Conservation (phyloP, 305 asterid genomes). For the Withania somnifera region DNA sequence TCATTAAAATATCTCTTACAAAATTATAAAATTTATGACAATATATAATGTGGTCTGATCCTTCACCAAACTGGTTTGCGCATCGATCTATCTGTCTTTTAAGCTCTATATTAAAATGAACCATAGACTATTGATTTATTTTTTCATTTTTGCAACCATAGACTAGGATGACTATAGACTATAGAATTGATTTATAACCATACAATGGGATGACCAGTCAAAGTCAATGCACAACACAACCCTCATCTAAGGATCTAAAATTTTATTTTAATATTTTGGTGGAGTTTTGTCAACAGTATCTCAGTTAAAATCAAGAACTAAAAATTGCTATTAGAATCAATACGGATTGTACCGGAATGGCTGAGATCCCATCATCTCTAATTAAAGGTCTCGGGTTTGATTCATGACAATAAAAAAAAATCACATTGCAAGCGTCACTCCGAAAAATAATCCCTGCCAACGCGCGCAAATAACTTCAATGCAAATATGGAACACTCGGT, state of each 20-base stretch:
- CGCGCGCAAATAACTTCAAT: too few species aligned
- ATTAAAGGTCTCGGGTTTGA: not conserved
- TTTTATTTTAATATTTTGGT: not conserved
- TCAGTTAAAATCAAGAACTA: not conserved
- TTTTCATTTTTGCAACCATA: not conserved
- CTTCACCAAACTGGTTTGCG: not conserved
- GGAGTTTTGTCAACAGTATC: not conserved
- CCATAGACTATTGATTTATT: not conserved
- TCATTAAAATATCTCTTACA: accelerated
- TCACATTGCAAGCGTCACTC: accelerated
- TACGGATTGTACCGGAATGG: not conserved
- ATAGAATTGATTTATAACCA: not conserved
- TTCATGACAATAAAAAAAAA: not conserved
- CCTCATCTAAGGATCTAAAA: not conserved
- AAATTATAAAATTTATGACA: not conserved
- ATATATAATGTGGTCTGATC: not conserved
- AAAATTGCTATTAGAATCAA: not conserved
- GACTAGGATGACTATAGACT: not conserved
- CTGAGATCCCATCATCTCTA: not conserved
- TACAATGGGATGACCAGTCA: not conserved
- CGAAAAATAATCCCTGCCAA: not conserved
- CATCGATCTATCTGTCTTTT: too few species aligned
- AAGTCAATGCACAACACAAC: not conserved
- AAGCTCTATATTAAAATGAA: not conserved
- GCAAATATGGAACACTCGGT: not conserved